Percentiles rank a stretch among this genome's conserved stretches.
Evolutionary conservation across 352 stramenopile genomes (phyloP).

Genomic region (Discostella stelligera): DNA sequence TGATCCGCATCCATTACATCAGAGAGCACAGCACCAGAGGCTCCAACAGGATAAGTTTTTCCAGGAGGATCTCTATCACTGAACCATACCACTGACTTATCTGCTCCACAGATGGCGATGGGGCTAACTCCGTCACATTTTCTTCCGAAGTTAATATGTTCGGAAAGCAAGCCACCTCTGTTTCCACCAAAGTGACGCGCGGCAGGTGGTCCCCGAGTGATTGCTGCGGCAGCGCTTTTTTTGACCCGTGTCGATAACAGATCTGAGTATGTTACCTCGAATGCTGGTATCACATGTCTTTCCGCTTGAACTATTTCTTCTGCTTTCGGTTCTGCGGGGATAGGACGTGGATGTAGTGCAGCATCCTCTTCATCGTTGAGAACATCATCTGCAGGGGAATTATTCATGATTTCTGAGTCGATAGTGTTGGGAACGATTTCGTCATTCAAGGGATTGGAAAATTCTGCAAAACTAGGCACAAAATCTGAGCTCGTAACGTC

Average conservation of each 20-base stretch:
- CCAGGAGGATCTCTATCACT: slow-evolving; percentile 68
- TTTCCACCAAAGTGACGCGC: slow-evolving; percentile 83
- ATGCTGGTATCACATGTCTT: slow-evolving; percentile 32
- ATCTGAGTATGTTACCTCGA: slow-evolving; percentile 63
- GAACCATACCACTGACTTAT: slow-evolving; percentile 82
- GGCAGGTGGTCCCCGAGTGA: slow-evolving; percentile 80
- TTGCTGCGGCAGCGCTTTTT: slow-evolving; percentile 69
- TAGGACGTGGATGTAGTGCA: not conserved
- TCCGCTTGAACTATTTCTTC: slow-evolving; percentile 20
- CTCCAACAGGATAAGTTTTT: slow-evolving; percentile 79
- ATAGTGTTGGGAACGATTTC: not conserved
- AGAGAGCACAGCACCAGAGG: slow-evolving; percentile 78
- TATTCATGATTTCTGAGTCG: not conserved
- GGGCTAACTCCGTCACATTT: slow-evolving; percentile 61
- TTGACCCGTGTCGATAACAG: slow-evolving; percentile 68
- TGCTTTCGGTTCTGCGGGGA: not conserved
- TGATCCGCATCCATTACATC: slow-evolving; percentile 76
- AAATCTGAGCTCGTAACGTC: slow-evolving; percentile 2
- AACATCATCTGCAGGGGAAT: not conserved
- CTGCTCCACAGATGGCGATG: slow-evolving; percentile 78
- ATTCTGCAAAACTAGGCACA: slow-evolving; percentile 44
- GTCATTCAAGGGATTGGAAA: not conserved
- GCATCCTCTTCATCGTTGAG: not conserved
- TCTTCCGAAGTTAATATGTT: slow-evolving; percentile 30
- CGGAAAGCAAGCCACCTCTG: slow-evolving; percentile 63